phyloP scores from a whole-genome alignment of 441 rosid genomes.

The Kokia cookei region DNA sequence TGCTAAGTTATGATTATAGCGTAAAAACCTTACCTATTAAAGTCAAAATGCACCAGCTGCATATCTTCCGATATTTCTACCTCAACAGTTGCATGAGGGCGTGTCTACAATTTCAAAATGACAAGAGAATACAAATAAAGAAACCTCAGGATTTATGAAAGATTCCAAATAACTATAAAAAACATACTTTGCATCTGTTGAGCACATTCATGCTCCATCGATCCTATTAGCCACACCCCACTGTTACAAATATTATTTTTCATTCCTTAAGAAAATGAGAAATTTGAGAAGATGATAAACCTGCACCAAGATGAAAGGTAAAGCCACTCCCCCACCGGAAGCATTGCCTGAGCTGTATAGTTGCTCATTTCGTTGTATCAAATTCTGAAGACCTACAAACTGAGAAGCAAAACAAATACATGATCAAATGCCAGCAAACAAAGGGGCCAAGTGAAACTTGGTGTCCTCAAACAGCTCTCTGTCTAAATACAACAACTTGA shows the following conservation, averaged over 20 bases:
- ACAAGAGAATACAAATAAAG: background rate
- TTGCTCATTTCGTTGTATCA: constrained; percentile 78
- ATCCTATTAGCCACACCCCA: background rate
- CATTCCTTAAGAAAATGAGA: background rate
- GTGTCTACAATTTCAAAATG: constrained; percentile 51
- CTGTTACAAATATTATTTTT: background rate
- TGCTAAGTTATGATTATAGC: background rate
- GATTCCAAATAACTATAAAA: background rate
- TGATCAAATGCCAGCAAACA: constrained; percentile 2
- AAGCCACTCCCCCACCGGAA: constrained; percentile 85
- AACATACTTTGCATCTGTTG: background rate
- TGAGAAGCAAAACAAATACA: constrained; percentile 21
- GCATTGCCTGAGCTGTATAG: constrained; percentile 74
- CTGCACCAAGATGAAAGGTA: constrained; percentile 98
- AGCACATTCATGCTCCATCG: background rate
- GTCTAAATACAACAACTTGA: background rate
- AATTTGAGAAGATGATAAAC: constrained; percentile 30
- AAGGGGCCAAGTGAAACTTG: background rate
- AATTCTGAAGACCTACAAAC: constrained; percentile 87
- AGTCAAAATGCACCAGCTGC: constrained; percentile 99
- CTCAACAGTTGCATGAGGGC: constrained; percentile 98
- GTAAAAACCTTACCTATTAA: constrained; percentile 57
- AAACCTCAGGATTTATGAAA: constrained; percentile 11
- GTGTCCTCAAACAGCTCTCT: background rate
- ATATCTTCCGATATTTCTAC: constrained; percentile 99